Percentiles rank a stretch among this genome's conserved stretches.
These are phyloP conservation scores for Scytalidium sp. DNA, from an alignment of 2,329 filamentous ascomycete genomes.

Conservation along the genomic window DNA sequence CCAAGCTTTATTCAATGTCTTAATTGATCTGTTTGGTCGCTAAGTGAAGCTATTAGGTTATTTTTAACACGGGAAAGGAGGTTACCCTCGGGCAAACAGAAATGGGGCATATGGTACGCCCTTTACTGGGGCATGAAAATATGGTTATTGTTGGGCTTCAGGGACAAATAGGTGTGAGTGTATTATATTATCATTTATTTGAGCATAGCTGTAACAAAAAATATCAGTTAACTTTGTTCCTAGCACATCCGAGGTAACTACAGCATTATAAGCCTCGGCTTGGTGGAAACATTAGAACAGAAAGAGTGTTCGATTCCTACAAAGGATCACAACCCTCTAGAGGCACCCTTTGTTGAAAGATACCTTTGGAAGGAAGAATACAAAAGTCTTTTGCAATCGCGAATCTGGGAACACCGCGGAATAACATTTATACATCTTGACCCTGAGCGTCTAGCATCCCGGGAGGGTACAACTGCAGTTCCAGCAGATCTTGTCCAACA, in stretches of 20 bases:
- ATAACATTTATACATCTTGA: too few relatives aligned
- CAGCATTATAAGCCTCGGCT: slow-evolving; percentile 3
- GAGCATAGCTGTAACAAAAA: too few relatives aligned
- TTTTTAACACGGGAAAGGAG: slow-evolving; percentile 2
- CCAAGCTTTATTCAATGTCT: too few relatives aligned
- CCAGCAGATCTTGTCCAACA: slow-evolving; percentile 3
- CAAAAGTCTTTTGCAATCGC: neutral
- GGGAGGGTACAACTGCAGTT: too few relatives aligned
- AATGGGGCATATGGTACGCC: neutral
- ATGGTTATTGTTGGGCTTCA: neutral
- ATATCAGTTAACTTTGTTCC: too few relatives aligned
- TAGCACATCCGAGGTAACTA: too few relatives aligned
- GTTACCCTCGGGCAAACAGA: slow-evolving; percentile 1
- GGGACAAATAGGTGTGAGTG: slow-evolving; percentile 6
- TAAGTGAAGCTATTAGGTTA: too few relatives aligned
- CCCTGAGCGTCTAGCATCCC: neutral
- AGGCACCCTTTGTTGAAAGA: neutral
- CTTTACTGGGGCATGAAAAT: neutral
- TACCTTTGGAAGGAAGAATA: slow-evolving; percentile 5
- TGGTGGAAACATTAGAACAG: slow-evolving; percentile 2
- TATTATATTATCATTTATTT: too few relatives aligned
- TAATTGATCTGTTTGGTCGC: too few relatives aligned
- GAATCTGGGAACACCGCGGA: slow-evolving; percentile 5
- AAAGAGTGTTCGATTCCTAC: neutral
- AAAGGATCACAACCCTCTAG: too few relatives aligned